Evolutionary conservation across 768 basidiomycete genomes (phyloP).

Genomic region (Leccinum barrowsii): DNA sequence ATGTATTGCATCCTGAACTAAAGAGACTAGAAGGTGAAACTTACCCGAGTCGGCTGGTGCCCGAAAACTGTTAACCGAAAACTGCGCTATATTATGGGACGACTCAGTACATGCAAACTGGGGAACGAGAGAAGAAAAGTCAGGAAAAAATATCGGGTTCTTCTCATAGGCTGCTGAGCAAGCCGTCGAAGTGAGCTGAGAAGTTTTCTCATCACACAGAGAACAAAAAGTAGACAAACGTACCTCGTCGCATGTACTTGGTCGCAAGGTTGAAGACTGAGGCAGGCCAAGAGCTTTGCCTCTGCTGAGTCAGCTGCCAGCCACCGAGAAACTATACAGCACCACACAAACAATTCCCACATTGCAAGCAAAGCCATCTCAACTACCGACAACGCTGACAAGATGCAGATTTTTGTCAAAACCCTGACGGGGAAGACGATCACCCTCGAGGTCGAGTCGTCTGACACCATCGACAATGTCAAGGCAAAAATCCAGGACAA

Average conservation of each 20-base stretch:
- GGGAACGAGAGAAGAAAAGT: conserved; percentile 17
- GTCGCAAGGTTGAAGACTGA: neutral
- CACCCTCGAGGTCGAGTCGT: conserved; percentile 30
- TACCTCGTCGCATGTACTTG: neutral
- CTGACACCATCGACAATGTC: conserved; percentile 28
- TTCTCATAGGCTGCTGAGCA: conserved; percentile 50
- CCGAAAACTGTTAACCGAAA: neutral
- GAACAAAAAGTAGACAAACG: neutral
- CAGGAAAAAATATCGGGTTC: conserved; percentile 42
- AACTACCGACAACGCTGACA: conserved; percentile 10
- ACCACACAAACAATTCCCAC: conserved; percentile 20
- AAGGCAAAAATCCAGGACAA: conserved; percentile 52
- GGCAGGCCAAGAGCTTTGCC: neutral
- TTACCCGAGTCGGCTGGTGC: conserved; percentile 8
- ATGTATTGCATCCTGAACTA: conserved; percentile 43
- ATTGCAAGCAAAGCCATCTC: neutral
- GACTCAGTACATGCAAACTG: conserved; percentile 2
- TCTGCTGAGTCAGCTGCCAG: conserved; percentile 8
- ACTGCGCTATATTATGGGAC: neutral
- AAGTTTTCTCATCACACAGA: conserved; percentile 30
- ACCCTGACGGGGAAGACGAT: conserved; percentile 64
- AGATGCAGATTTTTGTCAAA: conserved; percentile 77
- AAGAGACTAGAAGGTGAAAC: conserved; percentile 2
- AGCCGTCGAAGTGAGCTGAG: conserved; percentile 69
- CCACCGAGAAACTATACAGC: conserved; percentile 34